Evolutionary conservation across 2,329 filamentous ascomycete species (phyloP).

Genomic region (Hypoxylon sp.): DNA sequence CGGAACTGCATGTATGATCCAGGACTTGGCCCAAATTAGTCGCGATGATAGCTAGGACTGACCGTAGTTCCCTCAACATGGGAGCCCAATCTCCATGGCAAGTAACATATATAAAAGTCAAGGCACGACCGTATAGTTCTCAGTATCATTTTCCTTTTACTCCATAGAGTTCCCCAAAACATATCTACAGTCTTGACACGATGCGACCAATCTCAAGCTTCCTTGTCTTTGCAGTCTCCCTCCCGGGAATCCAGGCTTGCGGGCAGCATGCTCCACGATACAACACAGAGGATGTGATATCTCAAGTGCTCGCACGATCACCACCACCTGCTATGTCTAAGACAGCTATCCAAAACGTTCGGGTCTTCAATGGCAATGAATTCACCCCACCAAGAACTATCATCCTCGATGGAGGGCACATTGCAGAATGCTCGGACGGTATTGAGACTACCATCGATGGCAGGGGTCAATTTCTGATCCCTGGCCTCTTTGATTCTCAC

Average conservation of each 20-base stretch:
- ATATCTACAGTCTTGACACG: background rate
- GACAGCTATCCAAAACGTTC: background rate
- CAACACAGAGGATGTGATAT: background rate
- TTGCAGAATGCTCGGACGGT: background rate
- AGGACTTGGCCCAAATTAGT: background rate
- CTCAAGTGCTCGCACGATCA: background rate
- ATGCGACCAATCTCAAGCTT: background rate
- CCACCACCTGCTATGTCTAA: background rate
- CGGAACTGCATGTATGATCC: background rate
- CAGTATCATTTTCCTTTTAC: background rate
- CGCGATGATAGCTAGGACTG: background rate
- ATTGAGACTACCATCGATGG: background rate
- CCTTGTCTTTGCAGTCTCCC: background rate
- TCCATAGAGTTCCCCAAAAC: background rate
- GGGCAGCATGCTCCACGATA: background rate
- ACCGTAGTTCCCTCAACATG: background rate
- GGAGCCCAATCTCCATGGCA: background rate
- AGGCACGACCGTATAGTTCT: background rate
- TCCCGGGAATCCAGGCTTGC: background rate
- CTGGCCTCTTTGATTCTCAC: background rate
- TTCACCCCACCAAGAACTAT: background rate
- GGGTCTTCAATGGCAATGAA: background rate
- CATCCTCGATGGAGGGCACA: background rate
- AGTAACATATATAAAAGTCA: background rate
- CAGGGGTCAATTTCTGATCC: background rate